phyloP scores from a whole-genome alignment of 2,329 filamentous ascomycete genomes.

The Corinectria fuckeliana region DNA sequence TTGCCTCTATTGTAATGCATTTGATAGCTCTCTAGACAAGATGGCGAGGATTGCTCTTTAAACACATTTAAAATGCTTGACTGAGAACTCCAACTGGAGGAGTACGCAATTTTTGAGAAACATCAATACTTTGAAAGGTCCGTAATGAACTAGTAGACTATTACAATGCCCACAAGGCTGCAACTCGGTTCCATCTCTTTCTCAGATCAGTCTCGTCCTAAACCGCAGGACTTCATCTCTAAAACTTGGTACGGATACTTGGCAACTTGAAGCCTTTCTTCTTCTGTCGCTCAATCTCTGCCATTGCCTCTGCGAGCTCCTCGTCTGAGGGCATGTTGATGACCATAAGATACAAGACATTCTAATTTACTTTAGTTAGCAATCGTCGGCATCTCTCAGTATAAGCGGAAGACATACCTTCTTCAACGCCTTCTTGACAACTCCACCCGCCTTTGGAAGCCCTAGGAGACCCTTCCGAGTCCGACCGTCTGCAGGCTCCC shows the following conservation, averaged over 20 bases:
- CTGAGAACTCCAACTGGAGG: too few relatives aligned
- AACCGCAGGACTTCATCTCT: neutral
- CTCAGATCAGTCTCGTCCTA: too few relatives aligned
- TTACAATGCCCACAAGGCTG: too few relatives aligned
- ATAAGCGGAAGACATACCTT: neutral
- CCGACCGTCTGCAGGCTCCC: neutral
- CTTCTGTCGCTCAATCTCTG: slow-evolving; percentile 9
- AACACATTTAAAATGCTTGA: too few relatives aligned
- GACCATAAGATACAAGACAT: slow-evolving; percentile 26
- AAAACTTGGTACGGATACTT: neutral
- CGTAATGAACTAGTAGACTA: too few relatives aligned
- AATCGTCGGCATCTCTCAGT: too few relatives aligned
- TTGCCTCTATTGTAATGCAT: too few relatives aligned
- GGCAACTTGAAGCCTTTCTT: slow-evolving; percentile 5
- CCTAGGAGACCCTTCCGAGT: neutral
- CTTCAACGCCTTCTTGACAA: slow-evolving; percentile 12
- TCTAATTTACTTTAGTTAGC: slow-evolving; percentile 9
- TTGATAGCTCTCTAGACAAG: too few relatives aligned
- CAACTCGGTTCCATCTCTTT: neutral
- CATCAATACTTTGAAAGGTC: too few relatives aligned
- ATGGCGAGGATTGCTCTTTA: too few relatives aligned
- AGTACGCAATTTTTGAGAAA: too few relatives aligned
- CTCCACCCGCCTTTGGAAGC: neutral
- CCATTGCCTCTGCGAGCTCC: slow-evolving; percentile 18
- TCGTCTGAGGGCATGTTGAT: slow-evolving; percentile 25